A percentile compares a stretch with the other conserved stretches of the same genome.
Conservation (phyloP, 1,139 yeast species). For the Candida smagusa region DNA sequence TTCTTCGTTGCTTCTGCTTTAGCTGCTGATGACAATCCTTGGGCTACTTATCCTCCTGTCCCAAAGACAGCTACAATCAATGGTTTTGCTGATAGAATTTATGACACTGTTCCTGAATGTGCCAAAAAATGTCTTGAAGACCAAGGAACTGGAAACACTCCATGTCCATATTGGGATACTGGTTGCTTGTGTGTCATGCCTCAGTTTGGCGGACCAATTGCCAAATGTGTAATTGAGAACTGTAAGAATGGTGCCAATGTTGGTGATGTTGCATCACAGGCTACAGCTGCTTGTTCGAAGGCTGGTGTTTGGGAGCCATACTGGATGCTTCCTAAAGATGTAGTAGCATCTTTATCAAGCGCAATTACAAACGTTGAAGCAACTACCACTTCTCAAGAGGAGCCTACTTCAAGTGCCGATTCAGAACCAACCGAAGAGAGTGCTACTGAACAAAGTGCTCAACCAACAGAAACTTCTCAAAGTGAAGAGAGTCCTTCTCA, state of each 20-base stretch:
- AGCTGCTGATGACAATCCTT: slow-evolving; percentile 15
- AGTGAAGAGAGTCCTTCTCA: not conserved
- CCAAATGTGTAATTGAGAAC: slow-evolving; percentile 38
- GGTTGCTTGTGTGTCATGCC: slow-evolving; percentile 55
- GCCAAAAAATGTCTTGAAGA: slow-evolving; percentile 40
- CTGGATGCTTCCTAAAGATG: slow-evolving; percentile 40
- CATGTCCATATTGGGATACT: slow-evolving; percentile 55
- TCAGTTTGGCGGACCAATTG: slow-evolving; percentile 41
- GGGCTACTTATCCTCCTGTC: slow-evolving; percentile 43
- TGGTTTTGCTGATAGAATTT: slow-evolving; percentile 53
- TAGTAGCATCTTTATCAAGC: slow-evolving; percentile 24
- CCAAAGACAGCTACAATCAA: slow-evolving; percentile 48
- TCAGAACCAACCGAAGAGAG: slow-evolving; percentile 1
- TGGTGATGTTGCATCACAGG: slow-evolving; percentile 34
- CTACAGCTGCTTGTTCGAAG: slow-evolving; percentile 36
- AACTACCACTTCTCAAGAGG: slow-evolving; percentile 7
- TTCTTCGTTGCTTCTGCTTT: slow-evolving; percentile 12
- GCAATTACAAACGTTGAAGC: slow-evolving; percentile 19
- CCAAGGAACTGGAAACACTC: slow-evolving; percentile 25
- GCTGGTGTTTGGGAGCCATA: slow-evolving; percentile 42
- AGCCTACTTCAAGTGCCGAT: slow-evolving; percentile 3
- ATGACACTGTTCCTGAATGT: slow-evolving; percentile 38
- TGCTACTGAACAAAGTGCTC: not conserved
- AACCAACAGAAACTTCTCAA: not conserved
- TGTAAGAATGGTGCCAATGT: slow-evolving; percentile 39